phyloP scores from a whole-genome alignment of 306 rosid genomes.

The Fragaria nilgerrensis region DNA sequence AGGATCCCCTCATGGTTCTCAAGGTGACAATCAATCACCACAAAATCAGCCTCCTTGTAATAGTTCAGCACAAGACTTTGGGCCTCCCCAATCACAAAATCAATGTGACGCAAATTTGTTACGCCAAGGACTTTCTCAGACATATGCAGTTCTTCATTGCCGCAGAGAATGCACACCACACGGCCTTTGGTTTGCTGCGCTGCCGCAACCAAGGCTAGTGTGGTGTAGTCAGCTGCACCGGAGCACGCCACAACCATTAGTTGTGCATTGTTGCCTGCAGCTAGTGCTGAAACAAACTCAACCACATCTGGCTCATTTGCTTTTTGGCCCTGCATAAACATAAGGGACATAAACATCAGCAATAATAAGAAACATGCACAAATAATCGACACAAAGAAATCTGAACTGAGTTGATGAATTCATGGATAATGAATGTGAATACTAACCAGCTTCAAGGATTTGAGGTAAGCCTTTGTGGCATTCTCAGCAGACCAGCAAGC shows the following conservation, averaged over 20 bases:
- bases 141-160: slow-evolving; percentile 31
- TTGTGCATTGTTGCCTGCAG: slow-evolving; percentile 83
- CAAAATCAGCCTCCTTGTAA: slow-evolving; percentile 59
- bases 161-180: slow-evolving; percentile 56
- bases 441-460: slow-evolving; percentile 74
- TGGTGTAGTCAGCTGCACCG: slow-evolving; percentile 46
- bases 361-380: neutral
- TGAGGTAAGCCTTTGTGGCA: slow-evolving; percentile 91
- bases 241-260: slow-evolving; percentile 64
- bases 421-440: neutral
- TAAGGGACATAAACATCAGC: neutral
- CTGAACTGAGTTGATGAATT: neutral
- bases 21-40: slow-evolving; percentile 63
- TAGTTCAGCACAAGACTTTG: slow-evolving; percentile 32
- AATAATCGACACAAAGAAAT: neutral
- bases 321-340: slow-evolving; percentile 45
- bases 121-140: slow-evolving; percentile 37
- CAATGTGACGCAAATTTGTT: slow-evolving; percentile 24
- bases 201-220: slow-evolving; percentile 59
- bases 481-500: slow-evolving; percentile 94
- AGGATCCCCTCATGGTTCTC: slow-evolving; percentile 49
- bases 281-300: slow-evolving; percentile 83
- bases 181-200: slow-evolving; percentile 70
- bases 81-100: slow-evolving; percentile 64
- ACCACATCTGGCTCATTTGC: slow-evolving; percentile 65